phyloP scores from a whole-genome alignment of 805 yeast species.

The Starmerella sp. region DNA sequence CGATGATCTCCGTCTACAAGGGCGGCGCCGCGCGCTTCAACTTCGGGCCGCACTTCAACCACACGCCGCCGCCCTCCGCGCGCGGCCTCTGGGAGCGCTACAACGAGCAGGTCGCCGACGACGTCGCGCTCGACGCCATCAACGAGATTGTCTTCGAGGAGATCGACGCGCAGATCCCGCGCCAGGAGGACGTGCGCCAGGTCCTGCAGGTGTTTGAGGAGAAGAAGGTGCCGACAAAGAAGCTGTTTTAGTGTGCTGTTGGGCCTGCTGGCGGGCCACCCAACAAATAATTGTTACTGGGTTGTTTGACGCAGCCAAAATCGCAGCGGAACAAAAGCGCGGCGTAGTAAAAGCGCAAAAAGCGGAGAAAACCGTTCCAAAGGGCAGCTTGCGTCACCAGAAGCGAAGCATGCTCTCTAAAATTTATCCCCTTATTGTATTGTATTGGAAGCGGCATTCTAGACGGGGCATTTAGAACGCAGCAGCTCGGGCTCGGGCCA shows the following conservation, averaged over 20 bases:
- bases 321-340: too few species aligned
- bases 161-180: slow-evolving; percentile 10
- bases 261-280: neutral
- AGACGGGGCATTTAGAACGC: too few species aligned
- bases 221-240: slow-evolving; percentile 1
- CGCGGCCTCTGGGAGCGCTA: slow-evolving; percentile 50
- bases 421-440: too few species aligned
- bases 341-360: too few species aligned
- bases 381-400: too few species aligned
- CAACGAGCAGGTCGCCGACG: slow-evolving; percentile 64
- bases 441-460: too few species aligned
- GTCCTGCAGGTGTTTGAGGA: slow-evolving; percentile 8
- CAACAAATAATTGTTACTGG: too few species aligned
- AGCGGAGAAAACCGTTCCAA: too few species aligned
- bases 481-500: too few species aligned
- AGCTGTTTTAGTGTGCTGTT: neutral
- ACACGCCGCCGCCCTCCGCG: slow-evolving; percentile 26
- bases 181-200: neutral
- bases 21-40: slow-evolving; percentile 66
- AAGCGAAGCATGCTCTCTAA: too few species aligned
- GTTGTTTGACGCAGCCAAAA: too few species aligned
- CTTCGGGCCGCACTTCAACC: slow-evolving; percentile 49
- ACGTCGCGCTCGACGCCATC: slow-evolving; percentile 66
- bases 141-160: slow-evolving; percentile 43
- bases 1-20: slow-evolving; percentile 72